phyloP scores from a whole-genome alignment of 1,284 basidiomycete genomes.

The Gymnopus androsaceus region DNA sequence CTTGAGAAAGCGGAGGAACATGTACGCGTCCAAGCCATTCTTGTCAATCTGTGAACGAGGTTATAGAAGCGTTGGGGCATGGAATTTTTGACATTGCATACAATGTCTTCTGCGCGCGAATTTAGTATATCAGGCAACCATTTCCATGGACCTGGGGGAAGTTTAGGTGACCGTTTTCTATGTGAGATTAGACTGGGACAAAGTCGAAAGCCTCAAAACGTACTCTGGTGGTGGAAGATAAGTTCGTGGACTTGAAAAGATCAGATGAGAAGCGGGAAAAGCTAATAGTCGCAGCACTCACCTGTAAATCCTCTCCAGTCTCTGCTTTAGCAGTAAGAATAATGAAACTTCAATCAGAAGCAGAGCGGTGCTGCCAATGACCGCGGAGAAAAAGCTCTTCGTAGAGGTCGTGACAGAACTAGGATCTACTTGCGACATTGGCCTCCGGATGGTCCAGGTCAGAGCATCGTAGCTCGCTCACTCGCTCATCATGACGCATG shows the following conservation, averaged over 20 bases:
- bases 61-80: too few species aligned
- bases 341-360: slow-evolving; percentile 54
- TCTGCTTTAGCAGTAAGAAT: slow-evolving; percentile 53
- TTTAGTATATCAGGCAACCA: slow-evolving; percentile 49
- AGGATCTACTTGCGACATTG: slow-evolving; percentile 5
- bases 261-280: not conserved
- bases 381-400: slow-evolving; percentile 53
- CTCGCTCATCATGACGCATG: too few species aligned
- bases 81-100: slow-evolving; percentile 28
- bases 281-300: slow-evolving; percentile 2
- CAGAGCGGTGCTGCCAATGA: slow-evolving; percentile 52
- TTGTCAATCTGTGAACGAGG: slow-evolving; percentile 42
- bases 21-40: slow-evolving; percentile 72
- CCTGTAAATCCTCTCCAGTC: slow-evolving; percentile 50
- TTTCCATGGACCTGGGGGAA: slow-evolving; percentile 44
- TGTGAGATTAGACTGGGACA: slow-evolving; percentile 2
- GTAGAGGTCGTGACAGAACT: not conserved
- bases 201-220: slow-evolving; percentile 19
- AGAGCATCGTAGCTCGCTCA: too few species aligned
- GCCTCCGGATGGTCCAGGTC: not conserved
- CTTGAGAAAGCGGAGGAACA: slow-evolving; percentile 69
- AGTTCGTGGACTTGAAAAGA: slow-evolving; percentile 47
- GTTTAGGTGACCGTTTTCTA: slow-evolving; percentile 47
- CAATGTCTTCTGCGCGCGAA: slow-evolving; percentile 45
- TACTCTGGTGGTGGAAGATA: slow-evolving; percentile 56